Evolutionary conservation across 2,329 filamentous ascomycete genomes (phyloP), one percentile per base, ranked within the genome.

Genomic region (Fusarium pseudonygamai): DNA sequence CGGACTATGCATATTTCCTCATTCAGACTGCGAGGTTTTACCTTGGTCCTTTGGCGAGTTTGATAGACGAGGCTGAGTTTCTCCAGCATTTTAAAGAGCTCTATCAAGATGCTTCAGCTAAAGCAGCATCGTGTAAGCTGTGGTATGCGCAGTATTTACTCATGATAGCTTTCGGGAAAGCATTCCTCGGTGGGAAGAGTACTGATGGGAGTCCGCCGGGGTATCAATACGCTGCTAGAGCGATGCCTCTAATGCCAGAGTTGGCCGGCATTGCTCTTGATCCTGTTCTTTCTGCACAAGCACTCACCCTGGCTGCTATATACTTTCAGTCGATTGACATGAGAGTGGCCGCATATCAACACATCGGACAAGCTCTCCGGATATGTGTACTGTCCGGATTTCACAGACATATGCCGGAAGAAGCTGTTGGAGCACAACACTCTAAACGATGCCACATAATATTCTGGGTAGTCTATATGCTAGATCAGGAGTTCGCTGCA

Each of bases 321-420:
- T 84, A 83, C 60, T 78, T 84, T 7, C 82, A 84, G 37, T 83
- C 83, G 1, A 77, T 84, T 4, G 82, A 84, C 22, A 83, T 84
- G 80, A 77, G 82, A 56, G 75, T 82, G 0, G 80, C 80, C 2
- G 82, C 82, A 0, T 83, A 82, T 32, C 81, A 83, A 16, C 81
- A 83, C 59, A 79, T 81, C 18, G 79, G 80, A 32, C 80, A 81
- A 13, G 80, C 80, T 0, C 71, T 81, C 10, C 78, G 80, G 0
- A 80, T 80, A 7, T 80, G 79, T 16, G 79, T 81, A 1, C 69
- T 81, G 5, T 79, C 80, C 1, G 80, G 80, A 0, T 78, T 75
- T 22, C 78, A 79, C 49, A 67, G 78, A 13, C 78, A 80, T 47
- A 68, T 77, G 70, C 76, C 75, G 6, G 67, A 73, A 18, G 75